Evolutionary conservation across 441 rosid species (phyloP).

Genomic region (Gossypium davidsonii): DNA sequence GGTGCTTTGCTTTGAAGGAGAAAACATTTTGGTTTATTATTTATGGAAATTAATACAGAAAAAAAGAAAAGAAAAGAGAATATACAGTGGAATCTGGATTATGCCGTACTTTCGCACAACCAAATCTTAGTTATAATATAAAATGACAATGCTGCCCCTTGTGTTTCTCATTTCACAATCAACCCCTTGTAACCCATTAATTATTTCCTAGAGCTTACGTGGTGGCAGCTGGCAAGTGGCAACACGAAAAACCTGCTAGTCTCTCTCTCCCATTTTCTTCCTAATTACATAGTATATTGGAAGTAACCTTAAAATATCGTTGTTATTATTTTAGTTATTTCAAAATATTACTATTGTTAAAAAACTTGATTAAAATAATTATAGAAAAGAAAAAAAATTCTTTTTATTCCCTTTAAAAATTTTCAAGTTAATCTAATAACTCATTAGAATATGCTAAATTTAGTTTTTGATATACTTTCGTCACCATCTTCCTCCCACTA

Average conservation of each 20-base stretch:
- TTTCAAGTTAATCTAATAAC: no score
- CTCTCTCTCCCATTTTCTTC: background rate
- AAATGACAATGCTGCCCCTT: constrained; percentile 1
- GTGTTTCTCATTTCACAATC: background rate
- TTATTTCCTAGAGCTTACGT: background rate
- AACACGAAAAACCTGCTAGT: background rate
- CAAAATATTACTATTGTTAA: no score
- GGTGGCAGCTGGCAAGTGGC: background rate
- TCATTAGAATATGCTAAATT: no score
- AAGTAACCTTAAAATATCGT: no score
- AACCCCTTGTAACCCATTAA: background rate
- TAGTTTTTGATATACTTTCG: no score
- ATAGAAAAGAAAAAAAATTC: no score
- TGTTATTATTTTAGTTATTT: no score
- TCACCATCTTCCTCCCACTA: no score
- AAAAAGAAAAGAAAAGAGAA: constrained; percentile 20
- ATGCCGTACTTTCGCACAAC: constrained; percentile 7
- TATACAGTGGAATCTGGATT: constrained; percentile 43
- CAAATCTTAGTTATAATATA: background rate
- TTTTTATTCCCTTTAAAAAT: no score
- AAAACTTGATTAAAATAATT: no score
- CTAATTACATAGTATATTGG: background rate
- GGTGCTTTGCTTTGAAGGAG: background rate
- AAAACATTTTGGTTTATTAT: background rate
- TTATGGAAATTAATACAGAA: constrained; percentile 16